These are phyloP conservation scores for Acacia confusa DNA, from an alignment of 306 rosid species.

Conservation along the genomic window DNA sequence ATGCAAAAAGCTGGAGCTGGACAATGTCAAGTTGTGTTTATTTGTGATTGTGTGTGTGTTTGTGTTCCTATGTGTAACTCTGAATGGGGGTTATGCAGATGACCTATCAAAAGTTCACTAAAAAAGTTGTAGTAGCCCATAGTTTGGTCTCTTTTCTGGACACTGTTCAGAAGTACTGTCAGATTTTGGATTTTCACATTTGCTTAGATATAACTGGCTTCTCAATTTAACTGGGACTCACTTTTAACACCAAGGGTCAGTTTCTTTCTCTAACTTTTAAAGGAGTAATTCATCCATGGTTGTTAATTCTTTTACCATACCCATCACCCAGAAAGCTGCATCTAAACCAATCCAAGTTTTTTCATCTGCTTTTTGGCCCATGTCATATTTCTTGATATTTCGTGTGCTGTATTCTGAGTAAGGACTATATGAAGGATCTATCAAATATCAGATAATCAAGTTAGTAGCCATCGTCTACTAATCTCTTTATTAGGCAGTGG, in stretches of 20 bases:
- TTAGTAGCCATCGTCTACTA: background rate
- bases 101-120: background rate
- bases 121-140: background rate
- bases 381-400: background rate
- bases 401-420: background rate
- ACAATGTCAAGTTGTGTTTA: background rate
- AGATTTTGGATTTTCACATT: slow-evolving; percentile 14
- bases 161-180: background rate
- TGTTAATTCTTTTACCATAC: background rate
- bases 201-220: background rate
- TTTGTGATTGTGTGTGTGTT: background rate
- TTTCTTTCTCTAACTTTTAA: slow-evolving; percentile 1
- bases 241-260: background rate
- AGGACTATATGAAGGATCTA: background rate
- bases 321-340: slow-evolving; percentile 1
- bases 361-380: background rate
- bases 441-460: background rate
- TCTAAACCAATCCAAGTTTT: background rate
- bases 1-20: slow-evolving; percentile 13
- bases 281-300: background rate
- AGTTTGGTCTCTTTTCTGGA: background rate
- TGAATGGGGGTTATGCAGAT: background rate
- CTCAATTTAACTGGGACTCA: background rate
- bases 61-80: background rate
- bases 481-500: background rate